Percentiles rank a stretch among this genome's conserved stretches.
These are phyloP conservation scores for Penicillium sclerotiorum DNA, from an alignment of 2,329 filamentous ascomycete genomes.

Conservation along the genomic window DNA sequence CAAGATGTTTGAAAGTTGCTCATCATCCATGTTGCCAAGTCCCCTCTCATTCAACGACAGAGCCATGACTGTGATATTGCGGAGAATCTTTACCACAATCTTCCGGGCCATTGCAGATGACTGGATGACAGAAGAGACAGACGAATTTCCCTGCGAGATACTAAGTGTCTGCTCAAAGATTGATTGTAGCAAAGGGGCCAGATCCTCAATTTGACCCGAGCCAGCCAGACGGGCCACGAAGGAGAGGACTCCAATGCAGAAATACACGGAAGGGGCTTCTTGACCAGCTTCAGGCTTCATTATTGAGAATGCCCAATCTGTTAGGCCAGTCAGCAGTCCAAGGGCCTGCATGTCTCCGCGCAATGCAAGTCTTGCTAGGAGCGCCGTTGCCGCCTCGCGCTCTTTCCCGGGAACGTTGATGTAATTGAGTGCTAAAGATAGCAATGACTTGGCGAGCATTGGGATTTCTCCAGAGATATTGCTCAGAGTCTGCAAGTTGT, in stretches of 20 bases:
- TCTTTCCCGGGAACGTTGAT: constrained; percentile 80
- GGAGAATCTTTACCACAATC: constrained; percentile 79
- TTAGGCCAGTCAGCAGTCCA: constrained; percentile 67
- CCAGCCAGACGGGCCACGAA: constrained; percentile 75
- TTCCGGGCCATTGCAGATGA: constrained; percentile 81
- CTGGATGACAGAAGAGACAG: constrained; percentile 57
- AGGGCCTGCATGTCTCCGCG: constrained; percentile 84
- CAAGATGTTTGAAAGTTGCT: constrained; percentile 57
- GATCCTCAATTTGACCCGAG: constrained; percentile 72
- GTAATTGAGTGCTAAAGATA: constrained; percentile 71
- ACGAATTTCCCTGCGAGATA: constrained; percentile 57
- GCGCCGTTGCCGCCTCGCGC: constrained; percentile 78
- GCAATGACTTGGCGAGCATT: constrained; percentile 68
- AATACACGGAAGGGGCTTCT: constrained; percentile 62
- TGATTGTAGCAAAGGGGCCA: constrained; percentile 65
- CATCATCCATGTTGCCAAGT: constrained; percentile 29
- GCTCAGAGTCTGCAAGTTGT: constrained; percentile 31
- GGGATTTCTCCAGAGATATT: constrained; percentile 65
- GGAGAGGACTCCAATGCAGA: constrained; percentile 75
- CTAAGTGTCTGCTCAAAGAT: constrained; percentile 69
- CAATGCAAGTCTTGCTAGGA: constrained; percentile 80
- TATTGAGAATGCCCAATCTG: constrained; percentile 69
- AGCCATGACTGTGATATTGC: constrained; percentile 70
- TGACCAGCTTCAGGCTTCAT: constrained; percentile 53
- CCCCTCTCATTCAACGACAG: constrained; percentile 54